These are phyloP conservation scores for Zangia roseola DNA, from an alignment of 768 basidiomycete genomes.

Conservation along the genomic window DNA sequence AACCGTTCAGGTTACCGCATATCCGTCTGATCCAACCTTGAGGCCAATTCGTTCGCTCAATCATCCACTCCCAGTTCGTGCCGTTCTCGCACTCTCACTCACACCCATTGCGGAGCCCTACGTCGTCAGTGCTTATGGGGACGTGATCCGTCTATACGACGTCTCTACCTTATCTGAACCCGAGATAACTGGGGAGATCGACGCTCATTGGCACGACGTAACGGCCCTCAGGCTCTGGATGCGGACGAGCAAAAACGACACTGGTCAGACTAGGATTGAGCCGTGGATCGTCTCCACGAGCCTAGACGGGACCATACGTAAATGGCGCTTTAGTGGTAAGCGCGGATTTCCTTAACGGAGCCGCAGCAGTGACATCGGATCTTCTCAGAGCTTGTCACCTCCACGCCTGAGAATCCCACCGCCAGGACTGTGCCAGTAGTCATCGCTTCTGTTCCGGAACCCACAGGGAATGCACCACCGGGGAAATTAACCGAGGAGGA, in stretches of 20 bases:
- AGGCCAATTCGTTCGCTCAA: constrained; percentile 51
- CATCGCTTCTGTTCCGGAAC: constrained; percentile 29
- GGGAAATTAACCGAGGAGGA: constrained; percentile 78
- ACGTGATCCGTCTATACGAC: constrained; percentile 80
- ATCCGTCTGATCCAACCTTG: constrained; percentile 33
- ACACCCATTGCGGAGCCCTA: constrained; percentile 70
- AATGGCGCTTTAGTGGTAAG: constrained; percentile 75
- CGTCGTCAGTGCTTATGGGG: constrained; percentile 80
- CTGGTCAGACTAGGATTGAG: constrained; percentile 52
- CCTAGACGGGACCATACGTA: constrained; percentile 83
- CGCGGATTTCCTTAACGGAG: background rate
- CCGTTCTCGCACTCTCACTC: constrained; percentile 65
- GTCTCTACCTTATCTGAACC: constrained; percentile 65
- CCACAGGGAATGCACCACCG: constrained; percentile 29
- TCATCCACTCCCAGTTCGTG: constrained; percentile 66
- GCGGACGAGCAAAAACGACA: constrained; percentile 44
- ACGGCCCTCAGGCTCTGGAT: constrained; percentile 74
- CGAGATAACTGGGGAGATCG: constrained; percentile 68
- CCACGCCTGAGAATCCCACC: constrained; percentile 22
- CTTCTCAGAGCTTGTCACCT: constrained; percentile 26
- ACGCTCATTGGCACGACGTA: constrained; percentile 92
- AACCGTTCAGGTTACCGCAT: constrained; percentile 63
- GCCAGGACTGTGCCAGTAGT: constrained; percentile 16
- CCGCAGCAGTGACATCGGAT: background rate
- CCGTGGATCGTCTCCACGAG: constrained; percentile 83